phyloP scores from a whole-genome alignment of 306 rosid genomes.

The Trifolium pratense region DNA sequence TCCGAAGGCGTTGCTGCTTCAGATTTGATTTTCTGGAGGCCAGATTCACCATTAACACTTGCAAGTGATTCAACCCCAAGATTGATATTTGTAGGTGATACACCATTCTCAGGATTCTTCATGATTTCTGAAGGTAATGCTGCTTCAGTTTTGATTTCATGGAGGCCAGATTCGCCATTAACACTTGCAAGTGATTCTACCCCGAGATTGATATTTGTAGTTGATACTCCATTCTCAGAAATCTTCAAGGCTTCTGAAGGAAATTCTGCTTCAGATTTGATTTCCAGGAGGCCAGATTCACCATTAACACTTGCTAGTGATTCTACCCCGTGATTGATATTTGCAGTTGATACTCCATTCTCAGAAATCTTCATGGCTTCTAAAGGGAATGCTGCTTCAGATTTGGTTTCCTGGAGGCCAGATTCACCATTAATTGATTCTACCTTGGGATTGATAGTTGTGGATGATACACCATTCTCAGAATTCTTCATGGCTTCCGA shows the following conservation, averaged over 20 bases:
- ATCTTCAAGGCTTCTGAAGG: conserved; percentile 37
- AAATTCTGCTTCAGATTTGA: conserved; percentile 5
- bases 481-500: conserved; percentile 40
- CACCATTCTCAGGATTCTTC: conserved; percentile 39
- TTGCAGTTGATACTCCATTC: conserved; percentile 23
- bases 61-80: no score
- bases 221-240: conserved; percentile 34
- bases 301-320: no score
- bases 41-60: no score
- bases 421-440: conserved; percentile 16
- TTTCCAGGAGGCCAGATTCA: not conserved
- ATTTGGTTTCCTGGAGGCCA: not conserved
- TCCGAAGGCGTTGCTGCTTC: no score
- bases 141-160: not conserved
- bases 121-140: conserved; percentile 29
- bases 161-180: not conserved
- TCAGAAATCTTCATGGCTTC: conserved; percentile 40
- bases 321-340: no score
- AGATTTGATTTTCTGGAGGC: no score
- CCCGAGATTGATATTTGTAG: not conserved
- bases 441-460: conserved; percentile 21
- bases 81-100: no score
- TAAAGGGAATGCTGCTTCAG: conserved; percentile 12
- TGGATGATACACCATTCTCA: conserved; percentile 37
- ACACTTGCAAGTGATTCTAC: no score